These are phyloP conservation scores for Salisapilia sapeloensis DNA, from an alignment of 352 stramenopile genomes.

Conservation along the genomic window DNA sequence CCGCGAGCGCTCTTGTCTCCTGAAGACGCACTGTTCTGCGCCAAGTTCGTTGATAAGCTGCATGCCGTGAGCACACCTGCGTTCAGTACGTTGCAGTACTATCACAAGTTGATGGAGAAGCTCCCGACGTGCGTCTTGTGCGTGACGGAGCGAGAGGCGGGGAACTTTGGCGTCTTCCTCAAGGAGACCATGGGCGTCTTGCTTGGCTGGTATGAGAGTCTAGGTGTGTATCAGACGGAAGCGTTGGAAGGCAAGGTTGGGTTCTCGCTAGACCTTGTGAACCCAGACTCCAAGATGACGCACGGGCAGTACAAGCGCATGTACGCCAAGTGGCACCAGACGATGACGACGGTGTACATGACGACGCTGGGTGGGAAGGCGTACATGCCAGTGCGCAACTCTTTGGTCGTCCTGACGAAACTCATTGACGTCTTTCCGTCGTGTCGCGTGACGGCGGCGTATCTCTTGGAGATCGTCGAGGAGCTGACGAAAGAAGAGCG, in stretches of 20 bases:
- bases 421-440: constrained; percentile 74
- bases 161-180: constrained; percentile 77
- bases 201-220: constrained; percentile 65
- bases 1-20: constrained; percentile 59
- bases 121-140: constrained; percentile 64
- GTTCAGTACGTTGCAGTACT: constrained; percentile 71
- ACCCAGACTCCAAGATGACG: constrained; percentile 29
- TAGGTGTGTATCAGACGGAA: constrained; percentile 61
- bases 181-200: constrained; percentile 59
- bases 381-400: constrained; percentile 79
- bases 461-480: constrained; percentile 47
- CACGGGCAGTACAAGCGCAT: constrained; percentile 62
- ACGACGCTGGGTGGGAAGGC: constrained; percentile 39
- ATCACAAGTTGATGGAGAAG: constrained; percentile 61
- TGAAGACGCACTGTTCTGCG: constrained; percentile 67
- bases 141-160: constrained; percentile 67
- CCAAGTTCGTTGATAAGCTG: constrained; percentile 75
- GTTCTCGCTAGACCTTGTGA: constrained; percentile 51
- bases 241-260: constrained; percentile 50
- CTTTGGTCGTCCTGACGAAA: constrained; percentile 78
- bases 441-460: constrained; percentile 30
- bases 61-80: constrained; percentile 53
- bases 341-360: constrained; percentile 43
- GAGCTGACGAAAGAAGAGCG: constrained; percentile 59
- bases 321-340: constrained; percentile 61